phyloP scores from a whole-genome alignment of 768 basidiomycete genomes.

The Pleurotus platypus region DNA sequence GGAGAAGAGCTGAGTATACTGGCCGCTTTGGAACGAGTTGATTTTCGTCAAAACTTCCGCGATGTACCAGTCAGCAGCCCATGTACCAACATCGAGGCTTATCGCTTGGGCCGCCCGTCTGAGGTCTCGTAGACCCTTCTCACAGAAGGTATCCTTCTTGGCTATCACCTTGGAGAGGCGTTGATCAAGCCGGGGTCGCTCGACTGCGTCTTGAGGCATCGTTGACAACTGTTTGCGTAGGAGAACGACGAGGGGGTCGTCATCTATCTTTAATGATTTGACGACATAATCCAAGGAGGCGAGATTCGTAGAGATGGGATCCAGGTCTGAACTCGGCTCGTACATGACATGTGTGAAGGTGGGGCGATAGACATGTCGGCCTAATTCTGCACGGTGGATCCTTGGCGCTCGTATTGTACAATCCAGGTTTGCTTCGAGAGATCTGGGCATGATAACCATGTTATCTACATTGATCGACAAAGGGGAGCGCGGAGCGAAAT shows the following conservation, averaged over 20 bases:
- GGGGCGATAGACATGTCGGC: constrained; percentile 60
- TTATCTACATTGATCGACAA: background rate
- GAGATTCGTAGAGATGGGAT: constrained; percentile 48
- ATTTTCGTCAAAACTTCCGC: constrained; percentile 43
- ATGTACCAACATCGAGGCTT: constrained; percentile 59
- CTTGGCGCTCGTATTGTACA: constrained; percentile 62
- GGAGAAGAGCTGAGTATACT: constrained; percentile 40
- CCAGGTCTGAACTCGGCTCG: constrained; percentile 18
- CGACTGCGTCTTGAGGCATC: constrained; percentile 31
- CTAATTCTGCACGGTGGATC: constrained; percentile 51
- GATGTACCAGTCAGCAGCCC: constrained; percentile 81
- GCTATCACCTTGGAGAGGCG: constrained; percentile 58
- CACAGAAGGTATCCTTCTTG: constrained; percentile 58
- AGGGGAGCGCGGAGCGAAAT: background rate
- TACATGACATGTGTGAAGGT: constrained; percentile 59
- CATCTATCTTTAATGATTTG: constrained; percentile 50
- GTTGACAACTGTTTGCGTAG: constrained; percentile 44
- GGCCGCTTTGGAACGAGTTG: background rate
- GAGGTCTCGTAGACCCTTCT: constrained; percentile 64
- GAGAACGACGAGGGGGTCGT: constrained; percentile 60
- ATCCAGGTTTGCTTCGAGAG: constrained; percentile 67
- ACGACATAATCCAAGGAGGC: constrained; percentile 41
- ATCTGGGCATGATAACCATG: constrained; percentile 29
- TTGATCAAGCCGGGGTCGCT: constrained; percentile 56
- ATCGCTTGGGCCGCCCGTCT: constrained; percentile 52